A percentile compares a stretch with the other conserved stretches of the same genome.
Evolutionary conservation across 495 filamentous ascomycete species (phyloP).

Genomic region (Xylaria cubensis): DNA sequence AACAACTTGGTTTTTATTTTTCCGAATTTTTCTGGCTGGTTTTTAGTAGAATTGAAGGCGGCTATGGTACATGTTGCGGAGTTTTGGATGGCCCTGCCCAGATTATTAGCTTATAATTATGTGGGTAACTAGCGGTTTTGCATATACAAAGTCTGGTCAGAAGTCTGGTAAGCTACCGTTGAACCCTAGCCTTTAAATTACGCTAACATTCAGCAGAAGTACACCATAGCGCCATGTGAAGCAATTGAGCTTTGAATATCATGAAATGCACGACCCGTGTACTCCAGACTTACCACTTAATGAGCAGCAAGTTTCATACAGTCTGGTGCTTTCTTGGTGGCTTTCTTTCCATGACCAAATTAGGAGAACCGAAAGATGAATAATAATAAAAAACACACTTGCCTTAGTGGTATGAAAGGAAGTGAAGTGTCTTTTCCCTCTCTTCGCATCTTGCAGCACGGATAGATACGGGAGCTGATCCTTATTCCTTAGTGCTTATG

Average conservation of each 20-base stretch:
- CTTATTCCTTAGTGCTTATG: constrained; percentile 1
- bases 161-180: no score
- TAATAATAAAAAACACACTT: not conserved
- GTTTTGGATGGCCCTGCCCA: no score
- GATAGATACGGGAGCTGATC: not conserved
- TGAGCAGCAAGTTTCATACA: not conserved
- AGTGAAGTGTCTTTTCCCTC: not conserved
- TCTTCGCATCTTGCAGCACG: not conserved
- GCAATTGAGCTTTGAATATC: constrained; percentile 2
- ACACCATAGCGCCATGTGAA: not conserved
- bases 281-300: not conserved
- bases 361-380: not conserved
- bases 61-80: no score
- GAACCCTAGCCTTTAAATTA: no score
- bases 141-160: no score
- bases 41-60: no score
- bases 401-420: not conserved
- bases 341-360: not conserved
- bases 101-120: no score
- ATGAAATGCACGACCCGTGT: not conserved
- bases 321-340: not conserved
- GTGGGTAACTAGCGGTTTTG: no score
- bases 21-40: no score
- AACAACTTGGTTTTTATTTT: no score
- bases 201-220: not conserved